Evolutionary conservation across 768 basidiomycete genomes (phyloP).

Genomic region (Pholiota microspora): DNA sequence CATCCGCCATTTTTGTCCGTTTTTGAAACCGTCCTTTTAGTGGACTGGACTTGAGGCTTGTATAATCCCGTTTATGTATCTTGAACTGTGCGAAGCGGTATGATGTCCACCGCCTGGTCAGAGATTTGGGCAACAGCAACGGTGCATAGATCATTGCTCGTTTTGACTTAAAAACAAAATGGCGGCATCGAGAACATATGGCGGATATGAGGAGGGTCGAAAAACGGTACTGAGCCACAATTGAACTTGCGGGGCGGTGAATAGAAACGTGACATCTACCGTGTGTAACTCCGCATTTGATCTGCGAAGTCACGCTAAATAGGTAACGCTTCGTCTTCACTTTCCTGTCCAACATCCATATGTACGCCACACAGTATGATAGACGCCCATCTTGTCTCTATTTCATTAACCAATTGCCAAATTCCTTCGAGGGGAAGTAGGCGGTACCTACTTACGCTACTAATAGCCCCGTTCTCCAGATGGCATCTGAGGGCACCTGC

Average conservation of each 20-base stretch:
- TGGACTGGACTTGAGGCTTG: neutral
- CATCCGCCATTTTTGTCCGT: slow-evolving; percentile 19
- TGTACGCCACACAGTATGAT: neutral
- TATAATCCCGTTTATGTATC: neutral
- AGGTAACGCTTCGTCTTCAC: no score
- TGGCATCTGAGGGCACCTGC: no score
- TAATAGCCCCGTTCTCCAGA: no score
- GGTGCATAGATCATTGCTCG: neutral
- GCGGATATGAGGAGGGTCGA: neutral
- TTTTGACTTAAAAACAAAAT: neutral
- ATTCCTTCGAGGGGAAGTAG: no score
- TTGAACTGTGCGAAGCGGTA: neutral
- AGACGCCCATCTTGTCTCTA: neutral
- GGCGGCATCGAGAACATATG: neutral
- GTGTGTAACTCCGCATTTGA: no score
- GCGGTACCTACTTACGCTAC: no score
- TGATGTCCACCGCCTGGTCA: neutral
- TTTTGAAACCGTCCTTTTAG: neutral
- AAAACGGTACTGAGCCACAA: no score
- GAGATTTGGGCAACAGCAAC: neutral
- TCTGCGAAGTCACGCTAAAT: no score
- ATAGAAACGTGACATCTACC: no score
- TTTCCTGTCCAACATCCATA: no score
- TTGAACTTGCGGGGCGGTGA: no score
- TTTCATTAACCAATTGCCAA: neutral